phyloP scores from a whole-genome alignment of 1,284 basidiomycete genomes.

The Calocybe gambosa region DNA sequence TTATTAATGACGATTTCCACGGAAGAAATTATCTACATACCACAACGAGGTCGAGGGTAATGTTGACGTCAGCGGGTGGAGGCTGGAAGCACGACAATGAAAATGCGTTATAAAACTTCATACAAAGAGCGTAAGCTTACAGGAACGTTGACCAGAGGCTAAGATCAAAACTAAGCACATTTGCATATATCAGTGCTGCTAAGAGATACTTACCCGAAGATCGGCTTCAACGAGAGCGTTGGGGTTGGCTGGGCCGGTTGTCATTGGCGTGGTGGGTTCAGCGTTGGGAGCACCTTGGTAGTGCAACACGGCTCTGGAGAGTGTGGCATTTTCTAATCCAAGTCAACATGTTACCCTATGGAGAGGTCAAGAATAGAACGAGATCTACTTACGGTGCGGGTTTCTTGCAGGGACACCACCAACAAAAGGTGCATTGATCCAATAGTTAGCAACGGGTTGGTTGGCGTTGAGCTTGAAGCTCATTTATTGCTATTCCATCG shows the following conservation, averaged over 20 bases:
- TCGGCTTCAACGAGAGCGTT: conserved; percentile 17
- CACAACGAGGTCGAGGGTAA: conserved; percentile 17
- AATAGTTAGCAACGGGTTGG: conserved; percentile 34
- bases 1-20: background rate
- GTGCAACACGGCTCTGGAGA: conserved; percentile 25
- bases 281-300: conserved; percentile 28
- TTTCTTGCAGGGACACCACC: conserved; percentile 19
- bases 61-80: conserved; percentile 19
- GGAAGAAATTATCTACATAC: conserved; percentile 7
- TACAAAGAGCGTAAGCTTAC: conserved; percentile 1
- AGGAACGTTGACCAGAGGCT: conserved; percentile 9
- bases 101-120: background rate
- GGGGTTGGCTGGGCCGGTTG: conserved; percentile 23
- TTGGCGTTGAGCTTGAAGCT: conserved; percentile 25
- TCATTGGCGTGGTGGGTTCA: conserved; percentile 24
- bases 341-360: background rate
- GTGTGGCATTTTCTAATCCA: conserved; percentile 17
- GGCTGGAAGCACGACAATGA: conserved; percentile 5
- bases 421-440: conserved; percentile 24
- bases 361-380: background rate
- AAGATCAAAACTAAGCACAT: background rate
- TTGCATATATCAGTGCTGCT: background rate
- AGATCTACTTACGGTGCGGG: conserved; percentile 10
- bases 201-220: conserved; percentile 14
- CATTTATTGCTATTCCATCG: background rate